Conservation (phyloP, 2,329 filamentous ascomycete genomes). For the Sphaerulina vaccinii region DNA sequence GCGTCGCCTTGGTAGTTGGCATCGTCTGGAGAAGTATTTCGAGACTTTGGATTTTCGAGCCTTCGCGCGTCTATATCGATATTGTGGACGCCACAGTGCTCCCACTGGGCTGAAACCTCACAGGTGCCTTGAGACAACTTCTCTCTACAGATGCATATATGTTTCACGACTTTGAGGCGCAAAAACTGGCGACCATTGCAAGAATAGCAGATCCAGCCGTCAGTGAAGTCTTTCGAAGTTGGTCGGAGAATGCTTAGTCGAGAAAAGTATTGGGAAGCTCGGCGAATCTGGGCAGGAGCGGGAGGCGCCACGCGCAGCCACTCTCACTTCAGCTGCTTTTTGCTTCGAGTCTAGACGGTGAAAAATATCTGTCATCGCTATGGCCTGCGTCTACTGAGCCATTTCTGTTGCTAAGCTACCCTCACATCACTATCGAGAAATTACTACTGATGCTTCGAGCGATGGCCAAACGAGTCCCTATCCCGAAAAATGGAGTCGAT, state of each 20-base stretch:
- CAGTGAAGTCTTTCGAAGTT: neutral
- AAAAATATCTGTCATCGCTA: neutral
- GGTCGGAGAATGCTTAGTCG: too few relatives aligned
- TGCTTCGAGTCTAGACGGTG: neutral
- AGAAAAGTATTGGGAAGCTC: slow-evolving; percentile 2
- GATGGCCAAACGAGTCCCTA: slow-evolving; percentile 65
- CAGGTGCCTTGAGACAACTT: neutral
- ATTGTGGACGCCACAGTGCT: neutral
- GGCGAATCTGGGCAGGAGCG: too few relatives aligned
- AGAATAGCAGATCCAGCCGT: neutral
- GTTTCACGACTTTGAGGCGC: slow-evolving; percentile 8
- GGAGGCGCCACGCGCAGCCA: too few relatives aligned
- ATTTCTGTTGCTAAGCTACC: neutral
- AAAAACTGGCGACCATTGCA: neutral
- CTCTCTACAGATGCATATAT: slow-evolving; percentile 18
- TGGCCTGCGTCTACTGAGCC: neutral
- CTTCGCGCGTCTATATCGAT: neutral
- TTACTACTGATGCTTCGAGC: slow-evolving; percentile 24
- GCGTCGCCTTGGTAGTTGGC: neutral
- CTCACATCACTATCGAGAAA: slow-evolving; percentile 25
- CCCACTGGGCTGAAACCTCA: neutral
- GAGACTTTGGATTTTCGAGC: neutral
- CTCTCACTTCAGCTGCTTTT: too few relatives aligned
- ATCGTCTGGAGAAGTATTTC: neutral
- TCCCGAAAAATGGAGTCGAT: slow-evolving; percentile 84